These are phyloP conservation scores for Populus deltoides DNA, from an alignment of 345 rosid genomes.

Conservation along the genomic window DNA sequence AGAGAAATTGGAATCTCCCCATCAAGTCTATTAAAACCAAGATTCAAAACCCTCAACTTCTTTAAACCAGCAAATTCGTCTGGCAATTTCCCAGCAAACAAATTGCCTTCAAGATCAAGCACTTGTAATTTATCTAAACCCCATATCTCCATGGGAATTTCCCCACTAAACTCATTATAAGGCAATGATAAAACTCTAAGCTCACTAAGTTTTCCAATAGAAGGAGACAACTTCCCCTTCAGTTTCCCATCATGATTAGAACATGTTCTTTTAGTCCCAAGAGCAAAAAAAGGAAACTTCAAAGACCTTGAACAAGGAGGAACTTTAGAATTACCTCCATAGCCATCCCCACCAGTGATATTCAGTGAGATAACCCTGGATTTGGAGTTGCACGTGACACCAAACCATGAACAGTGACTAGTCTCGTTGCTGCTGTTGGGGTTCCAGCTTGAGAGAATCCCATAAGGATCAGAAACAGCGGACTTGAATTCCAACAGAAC, in stretches of 20 bases:
- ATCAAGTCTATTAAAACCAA: constrained; percentile 32
- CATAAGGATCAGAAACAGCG: constrained; percentile 39
- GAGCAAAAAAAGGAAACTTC: constrained; percentile 13
- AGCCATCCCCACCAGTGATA: constrained; percentile 29
- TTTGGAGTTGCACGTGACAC: constrained; percentile 45
- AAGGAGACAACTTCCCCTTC: constrained; percentile 30
- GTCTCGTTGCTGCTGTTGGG: constrained; percentile 16
- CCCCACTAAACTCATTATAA: constrained; percentile 27
- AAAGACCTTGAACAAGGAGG: constrained; percentile 8
- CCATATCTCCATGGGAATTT: constrained; percentile 31
- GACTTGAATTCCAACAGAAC: constrained; percentile 41
- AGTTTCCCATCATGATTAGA: constrained; percentile 17
- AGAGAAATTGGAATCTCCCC: constrained; percentile 24
- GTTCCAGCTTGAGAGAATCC: constrained; percentile 44
- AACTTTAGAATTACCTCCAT: constrained; percentile 19
- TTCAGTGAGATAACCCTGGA: constrained; percentile 34
- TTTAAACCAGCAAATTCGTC: constrained; percentile 22
- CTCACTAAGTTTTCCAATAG: constrained; percentile 22
- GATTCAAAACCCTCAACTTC: constrained; percentile 30
- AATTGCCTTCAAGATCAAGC: constrained; percentile 38
- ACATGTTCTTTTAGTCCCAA: constrained; percentile 17
- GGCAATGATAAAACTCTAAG: constrained; percentile 36
- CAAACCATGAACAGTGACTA: constrained; percentile 48
- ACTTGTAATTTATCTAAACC: constrained; percentile 26
- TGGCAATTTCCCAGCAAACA: constrained; percentile 26